Base-by-base conservation (phyloP, 352 stramenopile genomes). In the Blastocystis sp. region DNA sequence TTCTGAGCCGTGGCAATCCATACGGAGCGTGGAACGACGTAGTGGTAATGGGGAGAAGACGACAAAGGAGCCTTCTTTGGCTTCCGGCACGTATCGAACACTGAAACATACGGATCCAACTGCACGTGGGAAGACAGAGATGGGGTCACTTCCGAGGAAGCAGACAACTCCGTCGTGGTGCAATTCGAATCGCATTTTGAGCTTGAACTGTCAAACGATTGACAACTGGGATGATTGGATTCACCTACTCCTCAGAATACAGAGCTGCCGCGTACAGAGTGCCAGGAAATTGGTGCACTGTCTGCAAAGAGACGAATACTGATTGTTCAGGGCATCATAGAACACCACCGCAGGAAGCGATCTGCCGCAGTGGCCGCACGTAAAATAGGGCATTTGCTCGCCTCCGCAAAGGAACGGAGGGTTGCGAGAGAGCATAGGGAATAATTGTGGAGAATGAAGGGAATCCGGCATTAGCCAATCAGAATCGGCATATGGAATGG, bases 21-120 rank as follows among this genome's bases (percentile, higher is more conserved):
- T 45, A 33, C 31, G 6, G 74, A 85, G 3, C 74, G 74, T 10
- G 74, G 74, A 50, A 85, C 74, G 13, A 85, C 74, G 66, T 67
- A 85, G n/a, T 31, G 74, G 70, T 85, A 70, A 55, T 55, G 45
- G 16, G 45, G 16, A 55, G 45, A 6, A 55, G 6, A 19, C 6
- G 45, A 16, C 16, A n/a, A n/a, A n/a, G 45, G 6, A 6, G 9
- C 16, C 45, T 55, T 55, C 45, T 55, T 55, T 1, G 45, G 0
- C 6, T 6, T 55, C 16, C 16, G 9, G 16, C 45, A 55, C 6
- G 45, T 55, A 55, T 55, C 45, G 16, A 55, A 55, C 16, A 55
- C 45, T 19, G 45, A 55, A 55, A 55, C 45, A 16, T 55, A 55
- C 6, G 45, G 45, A 55, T 55, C 45, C 45, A 55, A 16, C 16